A percentile compares a stretch with the other conserved stretches of the same genome.
Conservation (phyloP, 2,329 filamentous ascomycete genomes). For the Aciculosporium take region DNA sequence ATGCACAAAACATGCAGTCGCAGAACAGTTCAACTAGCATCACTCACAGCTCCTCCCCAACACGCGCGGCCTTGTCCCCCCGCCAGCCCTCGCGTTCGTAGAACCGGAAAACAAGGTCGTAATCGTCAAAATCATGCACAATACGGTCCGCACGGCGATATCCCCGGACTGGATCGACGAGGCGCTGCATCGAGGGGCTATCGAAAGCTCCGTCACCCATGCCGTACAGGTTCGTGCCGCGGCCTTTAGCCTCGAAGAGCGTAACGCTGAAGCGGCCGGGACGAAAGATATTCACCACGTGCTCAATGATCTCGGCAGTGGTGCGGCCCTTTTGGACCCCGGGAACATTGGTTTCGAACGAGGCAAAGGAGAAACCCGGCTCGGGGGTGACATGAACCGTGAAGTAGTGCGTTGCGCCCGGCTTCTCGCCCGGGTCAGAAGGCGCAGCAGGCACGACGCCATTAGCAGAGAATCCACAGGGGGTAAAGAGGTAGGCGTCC, state of each 20-base stretch:
- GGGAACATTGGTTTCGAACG: slow-evolving; percentile 96
- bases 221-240: slow-evolving; percentile 27
- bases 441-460: slow-evolving; percentile 75
- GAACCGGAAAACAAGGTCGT: slow-evolving; percentile 91
- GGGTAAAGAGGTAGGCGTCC: slow-evolving; percentile 91
- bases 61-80: slow-evolving; percentile 36
- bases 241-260: slow-evolving; percentile 76
- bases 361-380: slow-evolving; percentile 92
- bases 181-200: slow-evolving; percentile 27
- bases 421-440: slow-evolving; percentile 14
- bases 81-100: slow-evolving; percentile 79
- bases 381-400: slow-evolving; percentile 97
- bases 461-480: slow-evolving; percentile 95
- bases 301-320: slow-evolving; percentile 80
- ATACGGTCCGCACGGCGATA: slow-evolving; percentile 88
- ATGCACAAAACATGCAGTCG: slow-evolving; percentile 7
- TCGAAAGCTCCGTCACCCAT: slow-evolving; percentile 26
- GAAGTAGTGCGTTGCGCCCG: slow-evolving; percentile 69
- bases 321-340: slow-evolving; percentile 75
- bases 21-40: slow-evolving; percentile 8
- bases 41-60: slow-evolving; percentile 31
- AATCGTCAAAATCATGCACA: slow-evolving; percentile 93
- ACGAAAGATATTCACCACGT: slow-evolving; percentile 91
- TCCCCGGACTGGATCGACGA: slow-evolving; percentile 67
- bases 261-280: slow-evolving; percentile 97